Base-by-base conservation (phyloP, 78 protist genomes). In the Emiliania huxleyi region DNA sequence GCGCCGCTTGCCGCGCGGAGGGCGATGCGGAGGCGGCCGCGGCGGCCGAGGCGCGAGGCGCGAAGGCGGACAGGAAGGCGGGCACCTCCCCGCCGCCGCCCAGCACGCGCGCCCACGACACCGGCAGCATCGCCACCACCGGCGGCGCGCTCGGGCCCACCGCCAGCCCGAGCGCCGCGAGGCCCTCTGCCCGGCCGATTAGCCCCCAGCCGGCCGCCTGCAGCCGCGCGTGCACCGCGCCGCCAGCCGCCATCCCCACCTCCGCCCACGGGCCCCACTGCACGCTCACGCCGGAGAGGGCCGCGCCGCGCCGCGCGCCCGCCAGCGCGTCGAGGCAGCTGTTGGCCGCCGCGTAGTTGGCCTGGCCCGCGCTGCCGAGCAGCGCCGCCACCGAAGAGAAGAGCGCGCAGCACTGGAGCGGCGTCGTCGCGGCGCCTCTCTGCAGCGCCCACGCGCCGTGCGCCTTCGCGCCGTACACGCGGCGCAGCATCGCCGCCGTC, bases 181-280 rank as follows among this genome's bases (percentile, higher is more conserved):
- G 33, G 18, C 89, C 52, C 49, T 26, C 3, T 4, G 35, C 26
- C 49, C 2, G 11, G 22, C 42, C 0, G 0, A 33, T 12, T 23
- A 1, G 46, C 3, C 85, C 89, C 2, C 23, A 3, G 15, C 15
- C 19, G 26, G 33, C 89, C 33, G 75, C 75, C 75, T 5, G 49
- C 29, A 77, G 29, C 49, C 43, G 43, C 1, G 29, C 46, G n/a
- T 22, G 6, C 38, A 46, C 69, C n/a, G 38, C 90, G 18, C 46
- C 21, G 37, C 75, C 37, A 0, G 94, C 87, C 8, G 89, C 89
- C 89, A 81, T 81, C 2, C 89, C 89, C 40, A 44, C 89, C 26
- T 81, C 89, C 8, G 89, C 89, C 89, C 89, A 81, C 2, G 52
- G 43, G 1, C 89, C 89, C 89, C 89, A 81, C 49, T 44, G 55